These are phyloP conservation scores for Paramyrothecium roridum DNA, from an alignment of 2,329 filamentous ascomycete species.

Conservation along the genomic window DNA sequence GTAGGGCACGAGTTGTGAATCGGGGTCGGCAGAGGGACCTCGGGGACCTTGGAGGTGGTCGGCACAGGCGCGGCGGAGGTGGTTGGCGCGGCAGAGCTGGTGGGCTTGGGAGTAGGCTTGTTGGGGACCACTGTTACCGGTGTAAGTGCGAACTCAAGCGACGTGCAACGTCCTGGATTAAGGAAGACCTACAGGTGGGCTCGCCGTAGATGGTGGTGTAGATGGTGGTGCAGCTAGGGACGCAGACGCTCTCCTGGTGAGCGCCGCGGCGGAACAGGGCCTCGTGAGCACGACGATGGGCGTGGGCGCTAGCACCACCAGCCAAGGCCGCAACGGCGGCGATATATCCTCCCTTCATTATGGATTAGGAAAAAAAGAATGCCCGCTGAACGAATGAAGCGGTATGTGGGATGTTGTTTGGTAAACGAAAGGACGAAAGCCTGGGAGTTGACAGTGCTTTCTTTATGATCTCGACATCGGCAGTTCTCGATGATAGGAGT, in stretches of 20 bases:
- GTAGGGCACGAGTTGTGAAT: constrained; percentile 55
- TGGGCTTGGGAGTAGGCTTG: constrained; percentile 20
- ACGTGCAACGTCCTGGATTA: background rate
- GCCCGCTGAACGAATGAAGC: constrained; percentile 90
- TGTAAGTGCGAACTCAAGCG: constrained; percentile 12
- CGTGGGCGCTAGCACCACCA: constrained; percentile 48
- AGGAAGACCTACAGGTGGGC: constrained; percentile 51
- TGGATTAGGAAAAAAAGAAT: constrained; percentile 57
- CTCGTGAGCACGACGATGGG: constrained; percentile 62
- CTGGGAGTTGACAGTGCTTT: constrained; percentile 34
- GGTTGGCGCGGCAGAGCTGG: constrained; percentile 13
- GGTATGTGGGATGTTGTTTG: constrained; percentile 47
- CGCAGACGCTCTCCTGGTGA: constrained; percentile 46
- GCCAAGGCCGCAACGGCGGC: constrained; percentile 61
- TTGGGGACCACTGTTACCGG: constrained; percentile 32
- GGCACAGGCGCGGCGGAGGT: constrained; percentile 17
- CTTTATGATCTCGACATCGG: constrained; percentile 50
- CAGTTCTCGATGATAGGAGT: constrained; percentile 38
- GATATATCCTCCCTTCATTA: constrained; percentile 72
- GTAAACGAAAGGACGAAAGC: constrained; percentile 51
- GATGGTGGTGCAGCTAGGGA: constrained; percentile 67
- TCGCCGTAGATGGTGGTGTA: constrained; percentile 68
- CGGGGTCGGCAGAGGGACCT: constrained; percentile 50
- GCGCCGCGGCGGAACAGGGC: constrained; percentile 49
- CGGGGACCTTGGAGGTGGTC: constrained; percentile 37